phyloP scores from a whole-genome alignment of 1,139 yeast species.

The Blastobotrys illinoisensis region DNA sequence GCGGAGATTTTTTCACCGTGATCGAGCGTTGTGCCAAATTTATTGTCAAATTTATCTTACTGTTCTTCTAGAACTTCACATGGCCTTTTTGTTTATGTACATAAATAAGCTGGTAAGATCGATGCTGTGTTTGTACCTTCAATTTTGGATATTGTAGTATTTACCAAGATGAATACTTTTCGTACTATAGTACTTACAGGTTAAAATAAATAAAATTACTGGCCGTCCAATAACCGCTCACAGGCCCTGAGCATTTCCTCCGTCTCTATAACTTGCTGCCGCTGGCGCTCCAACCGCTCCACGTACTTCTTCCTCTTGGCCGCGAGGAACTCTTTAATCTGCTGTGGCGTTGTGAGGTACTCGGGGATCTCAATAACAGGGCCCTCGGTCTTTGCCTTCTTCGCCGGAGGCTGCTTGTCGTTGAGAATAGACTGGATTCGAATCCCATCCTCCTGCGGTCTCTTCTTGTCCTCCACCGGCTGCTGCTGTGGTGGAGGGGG shows the following conservation, averaged over 20 bases:
- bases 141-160: too few relatives aligned
- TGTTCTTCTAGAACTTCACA: too few relatives aligned
- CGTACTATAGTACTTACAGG: too few relatives aligned
- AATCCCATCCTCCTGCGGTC: slow-evolving; percentile 2
- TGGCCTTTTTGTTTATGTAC: too few relatives aligned
- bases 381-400: not conserved
- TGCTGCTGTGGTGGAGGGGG: slow-evolving; percentile 4
- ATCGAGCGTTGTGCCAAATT: too few relatives aligned
- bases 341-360: slow-evolving; percentile 23
- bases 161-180: too few relatives aligned
- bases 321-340: slow-evolving; percentile 29
- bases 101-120: too few relatives aligned
- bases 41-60: too few relatives aligned
- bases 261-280: slow-evolving; percentile 23
- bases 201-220: not conserved
- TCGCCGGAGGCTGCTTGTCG: slow-evolving; percentile 8
- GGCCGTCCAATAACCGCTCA: slow-evolving; percentile 14
- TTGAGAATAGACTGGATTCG: slow-evolving; percentile 22
- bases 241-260: slow-evolving; percentile 26
- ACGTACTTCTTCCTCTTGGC: slow-evolving; percentile 30
- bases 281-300: slow-evolving; percentile 29
- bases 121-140: too few relatives aligned
- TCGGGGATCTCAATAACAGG: slow-evolving; percentile 23
- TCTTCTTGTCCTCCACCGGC: not conserved
- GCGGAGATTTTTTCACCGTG: too few relatives aligned